Conservation (phyloP, 1,284 basidiomycete genomes). For the Cryptococcus maquisensis region DNA sequence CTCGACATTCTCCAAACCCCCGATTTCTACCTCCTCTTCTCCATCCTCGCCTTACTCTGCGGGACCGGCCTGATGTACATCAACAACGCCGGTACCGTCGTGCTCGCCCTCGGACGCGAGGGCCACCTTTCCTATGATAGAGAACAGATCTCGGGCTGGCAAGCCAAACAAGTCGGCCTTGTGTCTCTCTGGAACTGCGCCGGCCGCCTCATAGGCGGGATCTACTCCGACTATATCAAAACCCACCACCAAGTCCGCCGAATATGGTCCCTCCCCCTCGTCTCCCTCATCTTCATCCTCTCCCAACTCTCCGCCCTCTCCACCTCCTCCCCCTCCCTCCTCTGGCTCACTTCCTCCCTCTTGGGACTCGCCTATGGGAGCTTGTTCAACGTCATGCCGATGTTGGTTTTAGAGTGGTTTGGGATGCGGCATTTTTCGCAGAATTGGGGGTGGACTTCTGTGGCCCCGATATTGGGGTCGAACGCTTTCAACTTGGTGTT, state of each 20-base stretch:
- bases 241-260: slow-evolving; percentile 54
- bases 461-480: slow-evolving; percentile 73
- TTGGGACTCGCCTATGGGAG: slow-evolving; percentile 73
- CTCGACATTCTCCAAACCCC: slow-evolving; percentile 35
- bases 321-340: slow-evolving; percentile 58
- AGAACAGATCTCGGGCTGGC: slow-evolving; percentile 64
- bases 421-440: slow-evolving; percentile 64
- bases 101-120: slow-evolving; percentile 73
- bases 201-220: slow-evolving; percentile 74
- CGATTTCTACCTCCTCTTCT: slow-evolving; percentile 73
- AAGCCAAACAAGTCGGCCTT: slow-evolving; percentile 78
- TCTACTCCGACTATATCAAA: slow-evolving; percentile 70
- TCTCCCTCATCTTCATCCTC: slow-evolving; percentile 62
- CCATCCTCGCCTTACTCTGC: slow-evolving; percentile 66
- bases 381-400: slow-evolving; percentile 71
- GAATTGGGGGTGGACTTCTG: slow-evolving; percentile 77
- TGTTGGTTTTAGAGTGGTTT: slow-evolving; percentile 79
- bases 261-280: slow-evolving; percentile 62
- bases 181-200: slow-evolving; percentile 79
- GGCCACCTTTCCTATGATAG: slow-evolving; percentile 58
- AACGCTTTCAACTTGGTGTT: slow-evolving; percentile 82
- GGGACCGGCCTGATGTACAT: slow-evolving; percentile 91
- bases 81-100: slow-evolving; percentile 91
- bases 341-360: slow-evolving; percentile 72
- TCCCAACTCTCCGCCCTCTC: slow-evolving; percentile 62